A percentile compares a stretch with the other conserved stretches of the same genome.
Conservation (phyloP, 768 basidiomycete species). For the Boletales sp. region DNA sequence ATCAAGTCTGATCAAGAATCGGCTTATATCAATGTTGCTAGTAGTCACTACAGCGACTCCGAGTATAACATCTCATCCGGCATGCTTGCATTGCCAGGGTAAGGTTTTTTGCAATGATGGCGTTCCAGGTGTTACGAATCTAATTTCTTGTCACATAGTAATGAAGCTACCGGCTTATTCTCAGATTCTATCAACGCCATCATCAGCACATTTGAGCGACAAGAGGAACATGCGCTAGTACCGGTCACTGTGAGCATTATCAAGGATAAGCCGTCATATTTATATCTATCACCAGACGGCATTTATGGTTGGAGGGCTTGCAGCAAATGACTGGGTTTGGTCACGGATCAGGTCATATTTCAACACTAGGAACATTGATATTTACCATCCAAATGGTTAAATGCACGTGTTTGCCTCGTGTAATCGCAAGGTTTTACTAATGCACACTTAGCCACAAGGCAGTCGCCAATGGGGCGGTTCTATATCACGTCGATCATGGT, state of each 20-base stretch:
- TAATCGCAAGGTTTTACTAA: too few species aligned
- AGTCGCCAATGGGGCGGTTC: too few species aligned
- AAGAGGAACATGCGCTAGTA: not conserved
- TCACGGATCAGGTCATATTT: too few species aligned
- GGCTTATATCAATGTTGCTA: not conserved
- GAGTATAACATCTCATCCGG: slow-evolving; percentile 4
- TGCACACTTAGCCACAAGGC: too few species aligned
- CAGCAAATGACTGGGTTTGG: too few species aligned
- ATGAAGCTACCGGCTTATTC: slow-evolving; percentile 9
- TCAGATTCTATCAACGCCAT: slow-evolving; percentile 9
- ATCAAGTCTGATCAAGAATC: not conserved
- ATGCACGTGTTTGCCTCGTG: too few species aligned
- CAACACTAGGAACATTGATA: too few species aligned
- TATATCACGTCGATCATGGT: too few species aligned
- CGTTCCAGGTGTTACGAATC: not conserved
- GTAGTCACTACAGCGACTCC: not conserved
- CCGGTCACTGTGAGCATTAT: slow-evolving; percentile 4
- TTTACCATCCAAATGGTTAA: too few species aligned
- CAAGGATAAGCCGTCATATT: not conserved
- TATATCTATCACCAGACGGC: slow-evolving; percentile 1
- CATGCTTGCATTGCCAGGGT: slow-evolving; percentile 6
- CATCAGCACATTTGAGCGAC: slow-evolving; percentile 9
- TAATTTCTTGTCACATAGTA: not conserved
- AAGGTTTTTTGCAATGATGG: not conserved
- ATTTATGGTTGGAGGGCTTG: too few species aligned